Base-by-base conservation (phyloP, 805 yeast genomes). In the Wickerhamiella allomyrinae region DNA sequence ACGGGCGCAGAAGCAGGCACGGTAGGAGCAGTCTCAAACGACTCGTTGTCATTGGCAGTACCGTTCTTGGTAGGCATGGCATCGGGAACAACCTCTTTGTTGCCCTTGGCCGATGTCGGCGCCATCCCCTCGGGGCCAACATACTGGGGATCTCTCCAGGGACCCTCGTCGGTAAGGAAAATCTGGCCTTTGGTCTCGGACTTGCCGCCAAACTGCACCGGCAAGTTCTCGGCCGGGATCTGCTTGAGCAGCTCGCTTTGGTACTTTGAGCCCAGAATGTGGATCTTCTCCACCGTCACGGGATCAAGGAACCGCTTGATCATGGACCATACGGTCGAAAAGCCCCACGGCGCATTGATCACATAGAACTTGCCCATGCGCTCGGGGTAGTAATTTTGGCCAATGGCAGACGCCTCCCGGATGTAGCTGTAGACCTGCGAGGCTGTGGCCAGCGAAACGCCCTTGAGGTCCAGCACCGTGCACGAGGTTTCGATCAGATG, bases 341-440 rank as follows among this genome's bases (percentile, higher is more conserved):
- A 91, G 2, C 98, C 98, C 59, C 86, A 91, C 49, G 98, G 98
- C 1, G 97, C 94, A 58, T 91, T 91, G 65, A 91, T 84, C 55
- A 87, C 68, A 66, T 86, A 89, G 60, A 89, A 91, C 63, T 83
- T 86, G 58, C 98, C 98, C 98, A 91, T 91, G 65, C 97, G 81
- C 70, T 91, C 98, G 13, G 98, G 98, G 61, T 91, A 91, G 66
- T 83, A 89, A 67, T 91, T 84, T 69, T 91, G 98, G 46, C 97
- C 95, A 55, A 91, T 84, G 56, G 73, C 68, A 11, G 95, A 83
- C 8, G 98, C 95, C 64, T 87, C 96, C 60, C 78, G 77, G 42
- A 91, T 94, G 63, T 86, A 91, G 10, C 79, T 69, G 49, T 85
- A 69, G 34, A 91, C 98, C 59, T 79, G 84, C 49, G 79, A 76